Conservation (phyloP, 2,329 filamentous ascomycete genomes). For the Cordyceps cateniannulata region DNA sequence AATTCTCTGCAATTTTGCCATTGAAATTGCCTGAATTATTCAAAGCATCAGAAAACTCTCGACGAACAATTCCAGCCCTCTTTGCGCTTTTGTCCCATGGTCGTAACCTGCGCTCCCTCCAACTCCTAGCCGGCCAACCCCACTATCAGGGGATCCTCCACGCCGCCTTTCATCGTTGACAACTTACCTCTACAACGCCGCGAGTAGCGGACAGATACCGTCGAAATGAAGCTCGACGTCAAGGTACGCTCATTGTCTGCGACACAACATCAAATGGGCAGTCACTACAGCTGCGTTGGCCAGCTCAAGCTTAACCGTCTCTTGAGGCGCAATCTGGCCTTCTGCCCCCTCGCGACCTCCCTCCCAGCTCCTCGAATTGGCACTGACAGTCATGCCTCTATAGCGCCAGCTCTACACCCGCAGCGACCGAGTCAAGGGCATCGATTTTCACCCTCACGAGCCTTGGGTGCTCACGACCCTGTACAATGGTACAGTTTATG, state of each 20-base stretch:
- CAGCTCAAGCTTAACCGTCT: not conserved
- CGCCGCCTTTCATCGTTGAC: conserved; percentile 13
- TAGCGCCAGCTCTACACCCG: conserved; percentile 55
- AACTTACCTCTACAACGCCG: conserved; percentile 6
- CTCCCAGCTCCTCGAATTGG: not conserved
- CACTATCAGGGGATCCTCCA: conserved; percentile 15
- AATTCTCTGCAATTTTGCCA: not conserved
- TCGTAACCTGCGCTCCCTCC: not conserved
- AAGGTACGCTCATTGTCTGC: conserved; percentile 27
- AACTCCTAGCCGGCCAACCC: conserved; percentile 12
- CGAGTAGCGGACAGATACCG: conserved; percentile 16
- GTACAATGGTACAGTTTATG: conserved; percentile 68
- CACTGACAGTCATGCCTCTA: conserved; percentile 3
- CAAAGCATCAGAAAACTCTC: not conserved
- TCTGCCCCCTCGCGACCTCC: conserved; percentile 1
- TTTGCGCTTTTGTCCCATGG: not conserved
- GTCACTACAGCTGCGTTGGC: not conserved
- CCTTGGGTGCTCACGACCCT: conserved; percentile 95
- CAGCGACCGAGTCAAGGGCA: conserved; percentile 93
- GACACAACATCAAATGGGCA: not conserved
- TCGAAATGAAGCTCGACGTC: conserved; percentile 37
- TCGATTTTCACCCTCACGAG: conserved; percentile 95
- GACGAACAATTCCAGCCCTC: not conserved
- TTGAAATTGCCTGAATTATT: not conserved
- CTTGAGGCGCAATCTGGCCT: conserved; percentile 9